These are phyloP conservation scores for Mucor circinelloides DNA, from an alignment of 371 early-diverging fungal species.

Conservation along the genomic window DNA sequence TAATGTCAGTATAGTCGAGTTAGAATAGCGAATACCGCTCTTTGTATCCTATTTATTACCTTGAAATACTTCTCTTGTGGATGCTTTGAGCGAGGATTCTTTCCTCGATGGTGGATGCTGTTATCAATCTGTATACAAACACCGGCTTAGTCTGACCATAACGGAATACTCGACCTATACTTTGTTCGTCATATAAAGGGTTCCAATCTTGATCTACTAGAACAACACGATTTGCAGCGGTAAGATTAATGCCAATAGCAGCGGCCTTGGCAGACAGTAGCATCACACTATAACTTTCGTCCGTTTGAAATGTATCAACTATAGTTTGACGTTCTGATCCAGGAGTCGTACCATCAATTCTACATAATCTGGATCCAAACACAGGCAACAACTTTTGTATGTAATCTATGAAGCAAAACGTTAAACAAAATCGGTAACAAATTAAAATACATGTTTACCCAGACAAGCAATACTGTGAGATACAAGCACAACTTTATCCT, in stretches of 20 bases:
- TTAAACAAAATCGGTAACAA: not conserved
- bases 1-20: conserved; percentile 13
- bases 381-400: conserved; percentile 34
- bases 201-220: conserved; percentile 96
- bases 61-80: conserved; percentile 39
- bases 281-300: conserved; percentile 53
- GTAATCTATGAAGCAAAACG: conserved; percentile 43
- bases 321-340: conserved; percentile 62
- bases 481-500: conserved; percentile 79
- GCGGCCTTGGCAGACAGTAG: conserved; percentile 79
- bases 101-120: conserved; percentile 49
- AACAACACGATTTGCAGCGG: conserved; percentile 86
- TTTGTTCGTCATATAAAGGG: conserved; percentile 92
- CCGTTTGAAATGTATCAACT: conserved; percentile 79
- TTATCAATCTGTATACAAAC: conserved; percentile 52
- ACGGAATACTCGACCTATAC: conserved; percentile 76
- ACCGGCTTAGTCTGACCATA: conserved; percentile 60
- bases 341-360: conserved; percentile 61
- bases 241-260: conserved; percentile 89
- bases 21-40: not conserved
- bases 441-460: conserved; percentile 14
- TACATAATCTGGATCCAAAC: conserved; percentile 14
- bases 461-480: conserved; percentile 71
- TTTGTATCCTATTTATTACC: conserved; percentile 57
- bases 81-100: conserved; percentile 25